A percentile compares a stretch with the other conserved stretches of the same genome.
phyloP scores from a whole-genome alignment of 352 stramenopile genomes.

The Blastocystis sp. region DNA sequence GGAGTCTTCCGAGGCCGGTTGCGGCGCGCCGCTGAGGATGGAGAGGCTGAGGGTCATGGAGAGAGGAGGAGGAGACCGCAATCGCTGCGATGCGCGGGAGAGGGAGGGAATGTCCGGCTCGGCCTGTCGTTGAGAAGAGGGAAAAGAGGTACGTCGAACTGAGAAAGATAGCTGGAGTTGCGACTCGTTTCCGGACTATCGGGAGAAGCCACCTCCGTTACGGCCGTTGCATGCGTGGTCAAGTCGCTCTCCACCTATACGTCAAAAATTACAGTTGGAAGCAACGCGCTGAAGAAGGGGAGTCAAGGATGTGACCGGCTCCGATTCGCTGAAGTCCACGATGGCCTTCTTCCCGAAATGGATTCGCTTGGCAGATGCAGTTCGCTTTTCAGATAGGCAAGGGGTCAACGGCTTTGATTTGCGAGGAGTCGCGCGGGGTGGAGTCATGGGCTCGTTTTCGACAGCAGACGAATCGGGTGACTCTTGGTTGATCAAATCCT shows the following conservation, averaged over 20 bases:
- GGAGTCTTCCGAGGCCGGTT: background rate
- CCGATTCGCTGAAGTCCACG: constrained; percentile 6
- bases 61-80: background rate
- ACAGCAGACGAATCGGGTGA: background rate
- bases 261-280: background rate
- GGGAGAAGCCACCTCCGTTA: constrained; percentile 29
- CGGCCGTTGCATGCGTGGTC: constrained; percentile 2
- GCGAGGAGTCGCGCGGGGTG: background rate
- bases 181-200: constrained; percentile 33
- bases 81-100: background rate
- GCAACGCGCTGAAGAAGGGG: constrained; percentile 18
- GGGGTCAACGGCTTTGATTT: constrained; percentile 9
- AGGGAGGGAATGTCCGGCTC: constrained; percentile 6
- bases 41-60: background rate
- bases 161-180: constrained; percentile 46
- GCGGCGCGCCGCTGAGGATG: background rate
- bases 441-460: background rate
- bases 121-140: too few relatives aligned
- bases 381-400: constrained; percentile 12
- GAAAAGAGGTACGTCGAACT: constrained; percentile 1
- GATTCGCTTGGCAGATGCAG: constrained; percentile 40
- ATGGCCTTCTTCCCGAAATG: constrained; percentile 25
- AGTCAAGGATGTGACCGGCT: constrained; percentile 27
- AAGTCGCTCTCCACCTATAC: constrained; percentile 16
- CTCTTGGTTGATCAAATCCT: constrained; percentile 26